These are phyloP conservation scores for Hyaloperonospora brassicae DNA, from an alignment of 352 stramenopile species.

Conservation along the genomic window DNA sequence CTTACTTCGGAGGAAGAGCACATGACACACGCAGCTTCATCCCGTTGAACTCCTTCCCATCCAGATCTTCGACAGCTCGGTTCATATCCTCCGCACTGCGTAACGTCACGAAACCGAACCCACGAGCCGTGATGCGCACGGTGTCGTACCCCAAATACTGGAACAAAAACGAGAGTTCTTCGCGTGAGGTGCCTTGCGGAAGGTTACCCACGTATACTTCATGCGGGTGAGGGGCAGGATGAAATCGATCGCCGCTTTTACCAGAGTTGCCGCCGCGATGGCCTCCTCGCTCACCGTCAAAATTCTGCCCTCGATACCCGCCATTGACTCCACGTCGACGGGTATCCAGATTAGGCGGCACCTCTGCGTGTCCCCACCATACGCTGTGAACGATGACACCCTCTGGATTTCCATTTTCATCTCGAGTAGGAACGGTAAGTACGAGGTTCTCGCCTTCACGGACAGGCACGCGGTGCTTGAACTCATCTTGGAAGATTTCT, in stretches of 20 bases:
- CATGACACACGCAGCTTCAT: slow-evolving; percentile 69
- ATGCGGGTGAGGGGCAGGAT: slow-evolving; percentile 49
- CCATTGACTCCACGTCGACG: slow-evolving; percentile 36
- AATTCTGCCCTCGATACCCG: slow-evolving; percentile 26
- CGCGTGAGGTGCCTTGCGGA: slow-evolving; percentile 67
- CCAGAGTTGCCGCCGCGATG: slow-evolving; percentile 29
- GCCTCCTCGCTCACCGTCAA: slow-evolving; percentile 34
- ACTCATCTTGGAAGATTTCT: slow-evolving; percentile 78
- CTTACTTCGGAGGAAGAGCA: slow-evolving; percentile 45
- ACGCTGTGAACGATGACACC: slow-evolving; percentile 70
- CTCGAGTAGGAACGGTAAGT: slow-evolving; percentile 59
- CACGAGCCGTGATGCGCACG: slow-evolving; percentile 74
- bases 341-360: slow-evolving; percentile 56
- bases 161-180: slow-evolving; percentile 75
- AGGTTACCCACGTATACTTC: slow-evolving; percentile 82
- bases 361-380: slow-evolving; percentile 77
- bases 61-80: slow-evolving; percentile 69
- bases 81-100: slow-evolving; percentile 71
- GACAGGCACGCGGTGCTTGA: slow-evolving; percentile 78
- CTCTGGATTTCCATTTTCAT: slow-evolving; percentile 69
- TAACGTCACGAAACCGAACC: slow-evolving; percentile 78
- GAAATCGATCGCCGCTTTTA: slow-evolving; percentile 36
- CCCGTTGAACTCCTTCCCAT: slow-evolving; percentile 71
- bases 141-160: slow-evolving; percentile 76
- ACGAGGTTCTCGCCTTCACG: slow-evolving; percentile 76